These are phyloP conservation scores for Geranomyces variabilis DNA, from an alignment of 192 early-diverging fungal genomes.

Conservation along the genomic window DNA sequence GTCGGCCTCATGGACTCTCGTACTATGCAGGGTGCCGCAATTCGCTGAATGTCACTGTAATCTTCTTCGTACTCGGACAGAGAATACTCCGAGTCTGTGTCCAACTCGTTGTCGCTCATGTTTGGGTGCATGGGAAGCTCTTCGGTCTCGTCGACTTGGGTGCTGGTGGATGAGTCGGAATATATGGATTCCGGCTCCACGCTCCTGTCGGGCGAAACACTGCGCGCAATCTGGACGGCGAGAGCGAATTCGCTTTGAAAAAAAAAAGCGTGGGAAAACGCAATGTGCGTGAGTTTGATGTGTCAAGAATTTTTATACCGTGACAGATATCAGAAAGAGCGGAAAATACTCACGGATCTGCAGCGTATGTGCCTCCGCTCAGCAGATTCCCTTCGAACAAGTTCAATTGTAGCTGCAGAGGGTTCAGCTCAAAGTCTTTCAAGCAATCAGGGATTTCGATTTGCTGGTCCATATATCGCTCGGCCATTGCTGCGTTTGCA, in stretches of 20 bases:
- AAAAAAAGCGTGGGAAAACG: too few relatives aligned
- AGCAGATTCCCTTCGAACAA: conserved; percentile 20
- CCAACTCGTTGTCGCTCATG: conserved; percentile 3
- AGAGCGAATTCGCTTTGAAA: neutral
- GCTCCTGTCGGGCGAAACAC: neutral
- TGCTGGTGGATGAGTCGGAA: too few relatives aligned
- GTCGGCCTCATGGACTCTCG: conserved; percentile 51
- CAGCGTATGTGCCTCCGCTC: conserved; percentile 11
- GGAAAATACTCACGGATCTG: conserved; percentile 7
- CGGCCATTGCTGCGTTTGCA: neutral
- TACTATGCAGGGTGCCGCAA: conserved; percentile 1
- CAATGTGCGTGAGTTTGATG: too few relatives aligned
- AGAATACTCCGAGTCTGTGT: conserved; percentile 17
- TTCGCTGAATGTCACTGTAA: neutral
- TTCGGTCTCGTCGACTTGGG: neutral
- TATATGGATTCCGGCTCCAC: neutral
- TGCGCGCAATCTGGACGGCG: neutral
- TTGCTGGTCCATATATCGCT: conserved; percentile 10
- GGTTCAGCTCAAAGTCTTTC: conserved; percentile 24
- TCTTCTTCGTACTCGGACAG: conserved; percentile 6
- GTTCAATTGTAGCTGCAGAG: conserved; percentile 13
- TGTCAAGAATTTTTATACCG: too few relatives aligned
- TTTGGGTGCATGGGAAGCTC: neutral
- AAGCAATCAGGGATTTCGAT: conserved; percentile 1
- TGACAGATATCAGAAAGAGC: neutral